Evolutionary conservation across 805 yeast species (phyloP).

Genomic region (Saccharomyces eubayanus): DNA sequence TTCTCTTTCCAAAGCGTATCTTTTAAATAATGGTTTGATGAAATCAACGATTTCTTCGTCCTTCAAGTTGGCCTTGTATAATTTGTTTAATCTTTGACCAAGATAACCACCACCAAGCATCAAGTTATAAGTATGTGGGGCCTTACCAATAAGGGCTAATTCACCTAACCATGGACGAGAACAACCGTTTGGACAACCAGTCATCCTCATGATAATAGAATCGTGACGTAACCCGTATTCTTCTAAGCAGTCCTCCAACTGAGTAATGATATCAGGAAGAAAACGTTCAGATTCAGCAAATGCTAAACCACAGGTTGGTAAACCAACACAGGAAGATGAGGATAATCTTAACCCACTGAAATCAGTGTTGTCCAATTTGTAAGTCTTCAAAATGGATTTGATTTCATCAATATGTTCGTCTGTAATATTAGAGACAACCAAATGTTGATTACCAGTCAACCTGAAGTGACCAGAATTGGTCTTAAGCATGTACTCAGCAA

Average conservation of each 20-base stretch:
- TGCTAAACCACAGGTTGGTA: constrained; percentile 97
- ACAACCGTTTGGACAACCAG: constrained; percentile 98
- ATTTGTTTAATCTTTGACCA: constrained; percentile 87
- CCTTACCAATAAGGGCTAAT: constrained; percentile 91
- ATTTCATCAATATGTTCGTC: constrained; percentile 58
- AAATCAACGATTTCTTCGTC: constrained; percentile 79
- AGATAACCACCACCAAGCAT: constrained; percentile 94
- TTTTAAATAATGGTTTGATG: constrained; percentile 79
- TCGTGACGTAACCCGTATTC: constrained; percentile 91
- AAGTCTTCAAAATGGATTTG: constrained; percentile 57
- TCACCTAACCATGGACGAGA: constrained; percentile 98
- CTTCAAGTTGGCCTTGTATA: constrained; percentile 77
- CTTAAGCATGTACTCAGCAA: constrained; percentile 61
- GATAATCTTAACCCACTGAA: constrained; percentile 80
- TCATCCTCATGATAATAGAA: constrained; percentile 93
- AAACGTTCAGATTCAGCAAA: constrained; percentile 96
- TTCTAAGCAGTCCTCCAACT: constrained; percentile 79
- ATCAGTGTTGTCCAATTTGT: constrained; percentile 74
- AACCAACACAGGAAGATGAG: constrained; percentile 94
- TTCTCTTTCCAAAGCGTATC: constrained; percentile 86
- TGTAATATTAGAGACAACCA: constrained; percentile 62
- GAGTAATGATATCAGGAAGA: constrained; percentile 71
- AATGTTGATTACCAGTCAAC: constrained; percentile 92
- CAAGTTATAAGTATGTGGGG: constrained; percentile 85
- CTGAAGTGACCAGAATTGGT: constrained; percentile 76